These are phyloP conservation scores for Coemansia sp. DNA, from an alignment of 192 early-diverging fungal genomes.

Conservation along the genomic window DNA sequence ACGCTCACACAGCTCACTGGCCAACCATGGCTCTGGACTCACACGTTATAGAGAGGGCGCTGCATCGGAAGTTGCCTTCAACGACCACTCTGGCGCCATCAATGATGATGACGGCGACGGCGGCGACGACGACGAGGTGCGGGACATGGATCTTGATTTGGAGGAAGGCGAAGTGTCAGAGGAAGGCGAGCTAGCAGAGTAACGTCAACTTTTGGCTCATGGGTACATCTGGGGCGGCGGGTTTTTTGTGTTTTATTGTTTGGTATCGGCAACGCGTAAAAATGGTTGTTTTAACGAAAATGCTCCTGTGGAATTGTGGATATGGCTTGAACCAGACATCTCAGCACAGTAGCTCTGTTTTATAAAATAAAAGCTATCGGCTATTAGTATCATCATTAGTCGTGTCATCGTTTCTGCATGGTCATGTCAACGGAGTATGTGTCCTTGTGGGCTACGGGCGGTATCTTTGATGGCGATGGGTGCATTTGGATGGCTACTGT, in stretches of 20 bases:
- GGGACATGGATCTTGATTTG: conserved; percentile 40
- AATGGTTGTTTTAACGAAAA: no score
- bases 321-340: neutral
- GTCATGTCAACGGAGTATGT: conserved; percentile 31
- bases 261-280: no score
- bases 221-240: neutral
- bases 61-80: conserved; percentile 1
- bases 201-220: neutral
- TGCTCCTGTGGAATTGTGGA: neutral
- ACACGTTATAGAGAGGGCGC: neutral
- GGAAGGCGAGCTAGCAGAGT: conserved; percentile 49
- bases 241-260: neutral
- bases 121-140: conserved; percentile 25
- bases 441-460: conserved; percentile 15
- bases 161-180: conserved; percentile 45
- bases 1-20: neutral
- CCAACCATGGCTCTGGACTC: neutral
- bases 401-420: conserved; percentile 1
- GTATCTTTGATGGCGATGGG: conserved; percentile 26
- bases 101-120: neutral
- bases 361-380: no score
- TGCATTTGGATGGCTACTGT: conserved; percentile 50
- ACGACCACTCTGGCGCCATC: neutral
- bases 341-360: no score
- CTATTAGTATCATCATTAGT: no score